phyloP scores from a whole-genome alignment of 1,284 basidiomycete genomes.

The Xerocomus amazonicus region DNA sequence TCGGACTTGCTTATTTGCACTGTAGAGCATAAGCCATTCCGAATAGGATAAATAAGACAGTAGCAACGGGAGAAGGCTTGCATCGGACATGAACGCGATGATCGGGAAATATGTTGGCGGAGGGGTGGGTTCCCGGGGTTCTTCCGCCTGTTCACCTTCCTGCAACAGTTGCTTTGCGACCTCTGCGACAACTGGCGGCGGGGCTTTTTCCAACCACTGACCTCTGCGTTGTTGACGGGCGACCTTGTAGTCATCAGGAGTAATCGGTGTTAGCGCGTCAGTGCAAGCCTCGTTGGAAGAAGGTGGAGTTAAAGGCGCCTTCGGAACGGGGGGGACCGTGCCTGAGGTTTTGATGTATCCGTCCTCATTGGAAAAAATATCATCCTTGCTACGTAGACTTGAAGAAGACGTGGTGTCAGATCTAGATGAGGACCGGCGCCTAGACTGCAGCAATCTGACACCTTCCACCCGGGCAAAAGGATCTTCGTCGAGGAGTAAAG shows the following conservation, averaged over 20 bases:
- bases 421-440: constrained; percentile 15
- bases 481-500: constrained; percentile 45
- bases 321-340: constrained; percentile 2
- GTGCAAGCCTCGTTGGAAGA: background rate
- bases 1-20: constrained; percentile 51
- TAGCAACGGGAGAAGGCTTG: constrained; percentile 48
- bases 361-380: constrained; percentile 7
- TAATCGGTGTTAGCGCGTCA: constrained; percentile 23
- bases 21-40: constrained; percentile 62
- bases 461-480: constrained; percentile 55
- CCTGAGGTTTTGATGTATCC: constrained; percentile 7
- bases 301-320: background rate
- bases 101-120: constrained; percentile 50
- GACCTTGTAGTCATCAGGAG: constrained; percentile 37
- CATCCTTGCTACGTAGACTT: constrained; percentile 7
- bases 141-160: constrained; percentile 12
- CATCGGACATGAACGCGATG: constrained; percentile 46
- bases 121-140: constrained; percentile 16
- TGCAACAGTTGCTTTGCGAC: constrained; percentile 24
- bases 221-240: constrained; percentile 42
- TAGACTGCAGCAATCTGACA: constrained; percentile 38
- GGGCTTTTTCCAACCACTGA: constrained; percentile 39
- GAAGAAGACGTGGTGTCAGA: constrained; percentile 6
- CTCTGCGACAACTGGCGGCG: constrained; percentile 33
- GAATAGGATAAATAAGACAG: constrained; percentile 57